Base-by-base conservation (phyloP, 441 rosid species). In the Populus hybrid region DNA sequence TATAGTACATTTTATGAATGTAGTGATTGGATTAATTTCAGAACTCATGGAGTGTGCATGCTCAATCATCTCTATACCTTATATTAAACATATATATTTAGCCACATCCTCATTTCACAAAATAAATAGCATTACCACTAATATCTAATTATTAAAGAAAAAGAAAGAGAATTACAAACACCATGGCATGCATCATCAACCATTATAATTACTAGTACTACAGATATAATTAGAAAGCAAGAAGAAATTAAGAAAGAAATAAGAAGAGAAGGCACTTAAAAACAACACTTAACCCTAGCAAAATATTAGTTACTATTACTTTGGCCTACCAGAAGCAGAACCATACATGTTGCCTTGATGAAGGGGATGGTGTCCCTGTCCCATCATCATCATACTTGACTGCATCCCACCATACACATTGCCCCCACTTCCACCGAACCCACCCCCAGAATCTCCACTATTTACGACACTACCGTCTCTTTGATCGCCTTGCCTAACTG, bases 311-410 rank as follows among this genome's bases (percentile, higher is more conserved):
- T 71, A 16, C 12, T 34, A 61, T 11, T 84, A 82, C 78, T 71
- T 82, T 76, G 79, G 79, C 80, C 88, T 82, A 68, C 84, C 84
- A 19, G 80, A 78, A 16, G 87, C 81, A 18, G 83, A 79, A 79
- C 87, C 84, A 78, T 82, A 82, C 82, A 77, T 72, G 28, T 79
- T 75, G n/a, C 74, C 63, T 7, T 59, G 70, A 69, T 78, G 79
- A 23, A 76, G 82, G 26, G 78, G 78, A 9, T 71, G 83, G 50
- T 71, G 80, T 32, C 82, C 82, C 85, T 71, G 80, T 32, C 82
- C 82, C 85, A 84, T 84, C 84, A 82, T 81, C 80, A 81, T 81
- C 87, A 86, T 75, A 36, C 78, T 61, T 10, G 66, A 9, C 66
- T 61, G 66, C 66, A 61, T 61, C 66, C 66, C 66, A 21, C 24